Evolutionary conservation across 805 yeast genomes (phyloP).

Genomic region (Candida vartiovaarae): DNA sequence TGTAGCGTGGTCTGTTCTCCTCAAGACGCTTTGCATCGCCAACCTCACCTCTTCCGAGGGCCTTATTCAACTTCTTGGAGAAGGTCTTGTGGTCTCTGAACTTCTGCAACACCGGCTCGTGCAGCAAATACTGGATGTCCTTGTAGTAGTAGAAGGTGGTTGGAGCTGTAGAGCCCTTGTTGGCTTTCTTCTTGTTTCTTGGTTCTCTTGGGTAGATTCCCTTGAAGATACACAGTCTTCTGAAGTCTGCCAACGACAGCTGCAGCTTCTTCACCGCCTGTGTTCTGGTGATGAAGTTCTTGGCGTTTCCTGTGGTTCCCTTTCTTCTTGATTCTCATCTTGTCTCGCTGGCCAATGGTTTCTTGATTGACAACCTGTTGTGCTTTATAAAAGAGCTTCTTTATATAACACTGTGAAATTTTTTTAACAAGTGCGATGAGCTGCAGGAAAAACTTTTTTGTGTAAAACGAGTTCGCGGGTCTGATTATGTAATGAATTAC

Average conservation of each 20-base stretch:
- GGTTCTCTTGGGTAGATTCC: slow-evolving; percentile 98
- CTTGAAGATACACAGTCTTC: slow-evolving; percentile 94
- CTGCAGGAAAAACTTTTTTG: slow-evolving; percentile 1
- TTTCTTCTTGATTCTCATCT: slow-evolving; percentile 54
- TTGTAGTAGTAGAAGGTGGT: slow-evolving; percentile 89
- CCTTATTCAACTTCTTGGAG: slow-evolving; percentile 82
- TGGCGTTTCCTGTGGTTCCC: slow-evolving; percentile 86
- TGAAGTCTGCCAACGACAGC: slow-evolving; percentile 91
- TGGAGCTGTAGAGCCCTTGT: slow-evolving; percentile 96
- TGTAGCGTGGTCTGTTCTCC: slow-evolving; percentile 72
- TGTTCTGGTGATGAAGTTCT: slow-evolving; percentile 86
- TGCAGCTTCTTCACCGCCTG: slow-evolving; percentile 91
- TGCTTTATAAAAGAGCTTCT: not conserved
- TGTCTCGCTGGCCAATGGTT: not conserved
- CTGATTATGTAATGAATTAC: too few species aligned
- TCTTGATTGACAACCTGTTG: too few species aligned
- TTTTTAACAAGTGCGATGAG: slow-evolving; percentile 3
- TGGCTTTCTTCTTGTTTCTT: slow-evolving; percentile 90
- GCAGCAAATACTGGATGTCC: slow-evolving; percentile 91
- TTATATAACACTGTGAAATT: not conserved
- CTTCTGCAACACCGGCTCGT: slow-evolving; percentile 86
- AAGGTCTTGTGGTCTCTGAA: slow-evolving; percentile 95
- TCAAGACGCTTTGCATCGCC: slow-evolving; percentile 84
- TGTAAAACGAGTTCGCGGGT: too few species aligned
- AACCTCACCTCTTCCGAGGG: slow-evolving; percentile 88